These are phyloP conservation scores for Phytophthora palmivora DNA, from an alignment of 352 stramenopile species.

Conservation along the genomic window DNA sequence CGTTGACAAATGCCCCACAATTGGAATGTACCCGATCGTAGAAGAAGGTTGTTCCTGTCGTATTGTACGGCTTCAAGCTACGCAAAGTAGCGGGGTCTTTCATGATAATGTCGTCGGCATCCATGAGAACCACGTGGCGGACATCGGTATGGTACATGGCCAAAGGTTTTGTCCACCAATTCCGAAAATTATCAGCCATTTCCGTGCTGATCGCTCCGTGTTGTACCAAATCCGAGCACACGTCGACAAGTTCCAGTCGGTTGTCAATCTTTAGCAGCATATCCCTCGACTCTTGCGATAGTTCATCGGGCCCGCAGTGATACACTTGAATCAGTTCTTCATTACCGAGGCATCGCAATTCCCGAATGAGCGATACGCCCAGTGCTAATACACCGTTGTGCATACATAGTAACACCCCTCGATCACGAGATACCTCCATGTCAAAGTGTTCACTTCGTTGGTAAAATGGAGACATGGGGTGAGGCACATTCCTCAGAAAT, in stretches of 20 bases:
- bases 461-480: slow-evolving; percentile 20
- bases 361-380: slow-evolving; percentile 28
- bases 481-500: background rate
- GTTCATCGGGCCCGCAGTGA: slow-evolving; percentile 18
- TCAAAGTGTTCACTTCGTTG: slow-evolving; percentile 15
- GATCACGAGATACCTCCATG: slow-evolving; percentile 3
- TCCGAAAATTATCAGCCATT: slow-evolving; percentile 25
- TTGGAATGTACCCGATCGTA: slow-evolving; percentile 30
- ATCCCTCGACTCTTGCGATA: slow-evolving; percentile 17
- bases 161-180: slow-evolving; percentile 31
- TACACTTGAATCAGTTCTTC: slow-evolving; percentile 32
- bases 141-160: slow-evolving; percentile 27
- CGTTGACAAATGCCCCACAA: slow-evolving; percentile 28
- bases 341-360: slow-evolving; percentile 29
- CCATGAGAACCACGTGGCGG: slow-evolving; percentile 32
- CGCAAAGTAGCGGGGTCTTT: slow-evolving; percentile 20
- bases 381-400: slow-evolving; percentile 17
- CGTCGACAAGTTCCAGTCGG: slow-evolving; percentile 20
- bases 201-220: slow-evolving; percentile 3
- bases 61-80: slow-evolving; percentile 21
- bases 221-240: slow-evolving; percentile 22
- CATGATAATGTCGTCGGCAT: slow-evolving; percentile 30
- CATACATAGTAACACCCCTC: slow-evolving; percentile 16
- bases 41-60: slow-evolving; percentile 30
- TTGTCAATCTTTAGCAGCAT: slow-evolving; percentile 21